Percentiles rank a stretch among this genome's conserved stretches.
These are phyloP conservation scores for Nemania abortiva DNA, from an alignment of 2,329 filamentous ascomycete species.

Conservation along the genomic window DNA sequence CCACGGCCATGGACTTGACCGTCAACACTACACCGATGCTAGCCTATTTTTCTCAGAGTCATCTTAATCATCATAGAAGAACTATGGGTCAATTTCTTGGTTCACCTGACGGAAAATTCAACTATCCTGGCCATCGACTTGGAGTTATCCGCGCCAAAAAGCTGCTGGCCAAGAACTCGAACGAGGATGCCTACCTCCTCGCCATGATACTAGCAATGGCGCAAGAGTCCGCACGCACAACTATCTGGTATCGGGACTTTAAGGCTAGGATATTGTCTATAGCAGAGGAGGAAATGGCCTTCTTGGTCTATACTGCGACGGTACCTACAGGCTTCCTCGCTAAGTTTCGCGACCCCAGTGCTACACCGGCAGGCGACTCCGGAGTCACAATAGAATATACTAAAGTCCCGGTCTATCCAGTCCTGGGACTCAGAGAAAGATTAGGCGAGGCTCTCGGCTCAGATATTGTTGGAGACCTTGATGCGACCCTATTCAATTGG, in stretches of 20 bases:
- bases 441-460: conserved; percentile 65
- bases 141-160: conserved; percentile 61
- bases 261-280: conserved; percentile 62
- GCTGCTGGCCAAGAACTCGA: conserved; percentile 60
- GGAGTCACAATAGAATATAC: conserved; percentile 62
- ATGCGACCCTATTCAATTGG: conserved; percentile 57
- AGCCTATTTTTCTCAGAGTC: conserved; percentile 62
- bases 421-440: conserved; percentile 67
- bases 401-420: conserved; percentile 66
- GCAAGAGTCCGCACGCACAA: conserved; percentile 53
- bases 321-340: conserved; percentile 63
- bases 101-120: conserved; percentile 55
- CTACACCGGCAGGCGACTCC: conserved; percentile 51
- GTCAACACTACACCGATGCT: conserved; percentile 53
- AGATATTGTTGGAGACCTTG: conserved; percentile 62
- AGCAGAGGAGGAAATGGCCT: conserved; percentile 61
- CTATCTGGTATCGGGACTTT: conserved; percentile 53
- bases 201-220: conserved; percentile 68
- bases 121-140: conserved; percentile 62
- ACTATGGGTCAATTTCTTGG: background rate
- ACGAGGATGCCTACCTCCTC: conserved; percentile 66
- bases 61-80: conserved; percentile 53
- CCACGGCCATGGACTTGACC: conserved; percentile 26
- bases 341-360: conserved; percentile 63
- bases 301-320: conserved; percentile 65